Base-by-base conservation (phyloP, 2,329 filamentous ascomycete species). In the Nigrograna mackinnonii region DNA sequence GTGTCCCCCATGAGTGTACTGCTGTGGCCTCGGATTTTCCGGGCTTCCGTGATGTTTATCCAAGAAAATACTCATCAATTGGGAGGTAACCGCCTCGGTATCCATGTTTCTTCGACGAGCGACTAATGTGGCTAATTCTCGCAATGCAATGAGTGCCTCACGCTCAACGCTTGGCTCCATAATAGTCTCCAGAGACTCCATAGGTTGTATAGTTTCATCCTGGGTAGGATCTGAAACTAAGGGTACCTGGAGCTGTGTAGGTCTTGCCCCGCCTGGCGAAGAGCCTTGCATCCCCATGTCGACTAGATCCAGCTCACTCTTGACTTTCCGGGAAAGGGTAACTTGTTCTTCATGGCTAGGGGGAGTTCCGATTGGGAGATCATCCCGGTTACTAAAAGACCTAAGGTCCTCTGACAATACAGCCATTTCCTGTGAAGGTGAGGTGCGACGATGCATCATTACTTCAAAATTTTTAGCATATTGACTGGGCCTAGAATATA, bases 391-490 rank as follows among this genome's bases (percentile, higher is more conserved):
- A 33, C 52, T 58, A 3, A 41, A 60, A 26, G 47, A 50, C 3
- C 59, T 60, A 12, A 75, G 54, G n/a, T 64, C 63, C 41, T 59
- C 57, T 4, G 71, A 74, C 9, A 73, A 50, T 30, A 58, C 58
- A 18, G 52, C 53, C 68, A 74, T 73, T 31, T 61, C 60, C 12
- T 50, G 53, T 2, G 70, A 72, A 3, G 70, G 69, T 6, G 70
- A 73, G 5, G 45, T 42, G 4, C 60, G 53, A 31, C 63, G 60
- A 19, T 56, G 54, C 4, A 61, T 39, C 28, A 57, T 33, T 3
- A 60, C 64, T 66, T 19, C 6, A 9, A 2, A 6, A 31, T 13
- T 14, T n/a, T n/a, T n/a, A n/a, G n/a, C n/a, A n/a, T n/a, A n/a
- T n/a, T n/a, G n/a, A n/a, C n/a, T n/a, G n/a, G n/a, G n/a, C n/a